Conservation (phyloP, 257 asterid genomes). For the Rehmannia glutinosa region DNA sequence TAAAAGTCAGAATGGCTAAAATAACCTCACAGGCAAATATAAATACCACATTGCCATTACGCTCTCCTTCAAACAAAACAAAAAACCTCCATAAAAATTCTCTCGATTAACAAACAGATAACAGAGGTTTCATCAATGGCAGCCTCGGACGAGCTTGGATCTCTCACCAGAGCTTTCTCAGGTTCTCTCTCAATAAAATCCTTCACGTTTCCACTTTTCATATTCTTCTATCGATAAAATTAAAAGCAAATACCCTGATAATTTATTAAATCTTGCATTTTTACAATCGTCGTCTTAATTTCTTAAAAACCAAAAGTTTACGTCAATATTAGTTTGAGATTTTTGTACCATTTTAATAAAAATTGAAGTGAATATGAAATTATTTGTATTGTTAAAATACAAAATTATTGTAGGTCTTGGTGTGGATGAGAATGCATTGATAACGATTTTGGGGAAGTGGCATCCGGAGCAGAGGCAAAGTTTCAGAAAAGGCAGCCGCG, state of each 20-base stretch:
- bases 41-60: constrained; percentile 17
- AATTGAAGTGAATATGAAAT: no score
- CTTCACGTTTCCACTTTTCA: background rate
- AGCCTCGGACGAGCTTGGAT: constrained; percentile 45
- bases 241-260: no score
- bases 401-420: constrained; percentile 48
- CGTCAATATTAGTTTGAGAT: no score
- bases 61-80: constrained; percentile 7
- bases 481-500: constrained; percentile 54
- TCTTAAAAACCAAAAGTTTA: background rate
- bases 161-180: constrained; percentile 67
- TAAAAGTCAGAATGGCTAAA: constrained; percentile 4
- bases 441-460: constrained; percentile 56
- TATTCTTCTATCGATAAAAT: background rate
- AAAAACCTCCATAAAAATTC: background rate
- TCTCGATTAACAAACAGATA: background rate
- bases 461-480: constrained; percentile 53
- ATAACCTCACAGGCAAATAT: constrained; percentile 20
- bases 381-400: no score
- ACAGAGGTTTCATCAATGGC: constrained; percentile 38
- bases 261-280: background rate
- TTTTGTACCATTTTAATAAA: no score
- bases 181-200: constrained; percentile 28
- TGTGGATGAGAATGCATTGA: constrained; percentile 70
- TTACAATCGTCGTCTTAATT: background rate